These are phyloP conservation scores for Globisporangium irregulare DNA, from an alignment of 352 stramenopile genomes.

Conservation along the genomic window DNA sequence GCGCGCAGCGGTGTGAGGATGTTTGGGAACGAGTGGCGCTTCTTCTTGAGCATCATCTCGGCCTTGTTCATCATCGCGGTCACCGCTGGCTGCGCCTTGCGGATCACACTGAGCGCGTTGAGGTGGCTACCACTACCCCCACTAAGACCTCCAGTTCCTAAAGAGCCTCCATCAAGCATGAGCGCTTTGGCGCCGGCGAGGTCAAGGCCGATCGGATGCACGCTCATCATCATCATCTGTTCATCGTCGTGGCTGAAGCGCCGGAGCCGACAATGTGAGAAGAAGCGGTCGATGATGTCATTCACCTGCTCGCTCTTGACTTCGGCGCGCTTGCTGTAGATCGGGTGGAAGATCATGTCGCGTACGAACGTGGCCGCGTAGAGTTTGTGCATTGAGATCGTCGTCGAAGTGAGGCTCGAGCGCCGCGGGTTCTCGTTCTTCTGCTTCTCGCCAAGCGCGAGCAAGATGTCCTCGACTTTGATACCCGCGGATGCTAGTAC, in stretches of 20 bases:
- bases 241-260: conserved; percentile 65
- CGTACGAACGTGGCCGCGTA: conserved; percentile 62
- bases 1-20: conserved; percentile 32
- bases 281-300: conserved; percentile 61
- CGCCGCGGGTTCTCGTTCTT: conserved; percentile 28
- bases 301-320: conserved; percentile 38
- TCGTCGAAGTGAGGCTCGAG: conserved; percentile 13
- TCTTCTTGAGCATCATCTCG: conserved; percentile 33
- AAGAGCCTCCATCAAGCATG: background rate
- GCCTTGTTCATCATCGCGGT: conserved; percentile 26
- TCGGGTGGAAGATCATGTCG: conserved; percentile 71
- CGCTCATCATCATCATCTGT: conserved; percentile 20
- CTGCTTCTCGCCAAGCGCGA: conserved; percentile 54
- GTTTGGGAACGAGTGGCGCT: conserved; percentile 70
- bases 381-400: conserved; percentile 38
- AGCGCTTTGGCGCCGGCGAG: conserved; percentile 7
- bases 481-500: conserved; percentile 42
- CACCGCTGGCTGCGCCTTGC: conserved; percentile 17
- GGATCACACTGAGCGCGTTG: background rate
- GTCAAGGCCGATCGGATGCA: conserved; percentile 14
- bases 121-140: background rate
- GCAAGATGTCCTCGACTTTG: conserved; percentile 50
- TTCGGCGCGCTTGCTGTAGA: conserved; percentile 58
- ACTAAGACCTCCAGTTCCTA: background rate
- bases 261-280: conserved; percentile 62